phyloP scores from a whole-genome alignment of 306 rosid species.

The Chamaecrista fasciculata region DNA sequence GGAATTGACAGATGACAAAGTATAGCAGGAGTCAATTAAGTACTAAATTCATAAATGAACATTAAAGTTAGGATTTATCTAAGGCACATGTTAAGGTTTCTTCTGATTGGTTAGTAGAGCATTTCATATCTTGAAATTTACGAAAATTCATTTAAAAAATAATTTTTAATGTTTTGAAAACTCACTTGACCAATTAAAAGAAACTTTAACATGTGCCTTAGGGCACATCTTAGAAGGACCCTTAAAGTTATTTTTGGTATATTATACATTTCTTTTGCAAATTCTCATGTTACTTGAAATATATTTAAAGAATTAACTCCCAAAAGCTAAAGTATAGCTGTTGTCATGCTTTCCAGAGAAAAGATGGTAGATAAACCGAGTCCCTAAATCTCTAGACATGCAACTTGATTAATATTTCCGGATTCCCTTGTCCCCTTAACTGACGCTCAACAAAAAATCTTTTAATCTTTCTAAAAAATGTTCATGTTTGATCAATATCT shows the following conservation, averaged over 20 bases:
- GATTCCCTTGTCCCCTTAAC: background rate
- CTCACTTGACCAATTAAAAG: too few species aligned
- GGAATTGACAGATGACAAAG: background rate
- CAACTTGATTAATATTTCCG: slow-evolving; percentile 7
- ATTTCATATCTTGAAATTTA: too few species aligned
- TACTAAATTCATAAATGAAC: background rate
- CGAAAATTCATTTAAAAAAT: too few species aligned
- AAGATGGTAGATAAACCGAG: background rate
- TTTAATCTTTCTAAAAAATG: background rate
- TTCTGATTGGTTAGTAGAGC: too few species aligned
- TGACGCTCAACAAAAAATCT: background rate
- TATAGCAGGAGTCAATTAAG: background rate
- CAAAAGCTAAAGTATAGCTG: background rate
- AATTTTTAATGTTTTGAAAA: too few species aligned
- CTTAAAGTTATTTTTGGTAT: too few species aligned
- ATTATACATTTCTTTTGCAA: background rate
- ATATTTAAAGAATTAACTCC: background rate
- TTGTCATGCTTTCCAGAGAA: background rate
- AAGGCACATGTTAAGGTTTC: too few species aligned
- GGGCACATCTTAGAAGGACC: too few species aligned
- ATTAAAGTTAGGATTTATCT: too few species aligned
- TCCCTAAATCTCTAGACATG: background rate
- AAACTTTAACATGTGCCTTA: too few species aligned
- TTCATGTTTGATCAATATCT: slow-evolving; percentile 1
- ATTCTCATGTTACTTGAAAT: background rate